Evolutionary conservation across 441 rosid genomes (phyloP).

Genomic region (Adansonia gregorii): DNA sequence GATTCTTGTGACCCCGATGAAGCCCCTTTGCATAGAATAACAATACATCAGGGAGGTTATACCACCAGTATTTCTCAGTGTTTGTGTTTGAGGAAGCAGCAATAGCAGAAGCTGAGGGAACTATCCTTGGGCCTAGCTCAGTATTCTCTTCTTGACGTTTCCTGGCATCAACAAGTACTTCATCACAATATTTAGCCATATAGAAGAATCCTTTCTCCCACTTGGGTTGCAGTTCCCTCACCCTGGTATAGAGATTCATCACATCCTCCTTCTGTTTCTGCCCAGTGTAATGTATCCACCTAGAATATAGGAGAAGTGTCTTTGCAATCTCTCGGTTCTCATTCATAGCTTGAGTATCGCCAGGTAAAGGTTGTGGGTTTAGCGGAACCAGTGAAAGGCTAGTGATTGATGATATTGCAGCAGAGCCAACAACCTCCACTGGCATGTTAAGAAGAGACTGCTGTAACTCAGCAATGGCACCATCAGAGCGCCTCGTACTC

Average conservation of each 20-base stretch:
- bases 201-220: slow-evolving; percentile 99
- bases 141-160: slow-evolving; percentile 89
- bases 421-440: slow-evolving; percentile 78
- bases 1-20: slow-evolving; percentile 93
- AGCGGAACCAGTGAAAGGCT: slow-evolving; percentile 82
- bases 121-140: slow-evolving; percentile 52
- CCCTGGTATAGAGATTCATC: slow-evolving; percentile 83
- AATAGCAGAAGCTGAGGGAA: slow-evolving; percentile 51
- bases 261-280: slow-evolving; percentile 99
- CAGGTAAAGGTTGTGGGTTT: slow-evolving; percentile 62
- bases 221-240: slow-evolving; percentile 86
- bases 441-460: slow-evolving; percentile 94
- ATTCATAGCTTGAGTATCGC: slow-evolving; percentile 58
- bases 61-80: slow-evolving; percentile 85
- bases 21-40: slow-evolving; percentile 95
- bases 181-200: slow-evolving; percentile 94
- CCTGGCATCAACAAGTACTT: slow-evolving; percentile 92
- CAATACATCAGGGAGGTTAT: slow-evolving; percentile 73
- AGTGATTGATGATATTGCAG: slow-evolving; percentile 73
- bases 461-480: slow-evolving; percentile 92
- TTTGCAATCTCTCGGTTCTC: slow-evolving; percentile 84
- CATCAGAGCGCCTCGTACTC: slow-evolving; percentile 89
- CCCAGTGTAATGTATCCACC: slow-evolving; percentile 96
- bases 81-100: slow-evolving; percentile 46
- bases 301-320: slow-evolving; percentile 91